Evolutionary conservation across 768 basidiomycete genomes (phyloP), one percentile per base, ranked within the genome.

Genomic region (Harrya chromipes): DNA sequence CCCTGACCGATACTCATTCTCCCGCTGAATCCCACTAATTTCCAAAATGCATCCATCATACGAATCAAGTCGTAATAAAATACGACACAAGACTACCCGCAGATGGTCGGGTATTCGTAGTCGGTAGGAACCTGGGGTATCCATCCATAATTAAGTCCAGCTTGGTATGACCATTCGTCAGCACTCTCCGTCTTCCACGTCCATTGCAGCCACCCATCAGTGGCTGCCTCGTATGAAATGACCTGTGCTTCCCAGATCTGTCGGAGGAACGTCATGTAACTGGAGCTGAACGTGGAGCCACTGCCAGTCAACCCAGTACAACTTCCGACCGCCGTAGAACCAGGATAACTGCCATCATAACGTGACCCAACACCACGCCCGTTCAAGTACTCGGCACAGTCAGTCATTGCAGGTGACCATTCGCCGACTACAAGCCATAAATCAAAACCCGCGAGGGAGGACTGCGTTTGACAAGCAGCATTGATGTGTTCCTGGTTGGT

Each of bases 101-200:
- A 94, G 47, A 86, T 85, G 55, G 72, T 76, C 14, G 83, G 85
- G 67, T 80, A 90, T 59, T 39, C 8, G 44, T 72, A 65, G 34
- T 76, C 34, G 9, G 75, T 74, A 2, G 82, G 79, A 64, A 76
- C 65, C 53, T 74, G 65, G 9, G 93, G 92, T 63, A 95, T 94
- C 90, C 89, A 94, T 19, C 92, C 92, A 52, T 83, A 77, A 12
- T 72, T 66, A 29, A 94, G 72, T 35, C 91, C 91, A 39, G 86
- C 83, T 55, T 87, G 80, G 72, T 95, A 95, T 0, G 86, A 78
- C 94, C 94, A 97, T 50, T 95, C 94, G 54, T 90, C 87, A 3
- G 89, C 85, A 53, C 71, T 70, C 67, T 92, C 90, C 0, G 88
- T 67, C 71, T 91, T 91, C 89, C 89, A 91, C 1, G 86, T 81